phyloP scores from a whole-genome alignment of 306 rosid genomes.

The Sindora glabra region DNA sequence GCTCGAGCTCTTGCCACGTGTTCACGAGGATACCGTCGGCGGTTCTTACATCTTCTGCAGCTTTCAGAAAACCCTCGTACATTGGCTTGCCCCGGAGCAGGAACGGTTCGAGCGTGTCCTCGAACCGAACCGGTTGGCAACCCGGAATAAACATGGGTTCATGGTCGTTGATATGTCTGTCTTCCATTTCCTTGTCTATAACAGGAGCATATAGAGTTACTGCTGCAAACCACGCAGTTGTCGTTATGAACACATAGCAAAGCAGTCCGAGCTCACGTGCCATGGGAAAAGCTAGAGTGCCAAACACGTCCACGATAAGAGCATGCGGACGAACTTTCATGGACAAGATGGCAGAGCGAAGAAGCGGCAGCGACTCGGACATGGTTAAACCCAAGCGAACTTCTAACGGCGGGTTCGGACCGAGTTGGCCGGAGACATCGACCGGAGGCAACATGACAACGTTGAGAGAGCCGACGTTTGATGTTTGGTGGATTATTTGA shows the following conservation, averaged over 20 bases:
- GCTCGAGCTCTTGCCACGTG: constrained; percentile 25
- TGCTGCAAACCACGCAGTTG: constrained; percentile 8
- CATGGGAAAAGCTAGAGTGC: constrained; percentile 11
- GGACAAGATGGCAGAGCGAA: neutral
- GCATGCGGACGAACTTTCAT: neutral
- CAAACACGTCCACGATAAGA: constrained; percentile 23
- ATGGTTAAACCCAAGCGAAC: neutral
- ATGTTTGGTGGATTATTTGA: neutral
- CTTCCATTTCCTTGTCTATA: neutral
- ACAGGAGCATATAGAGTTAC: neutral
- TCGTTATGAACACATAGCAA: neutral
- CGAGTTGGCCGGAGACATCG: neutral
- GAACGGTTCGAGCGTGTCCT: constrained; percentile 19
- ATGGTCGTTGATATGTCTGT: no score
- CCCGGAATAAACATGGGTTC: no score
- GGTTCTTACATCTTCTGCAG: neutral
- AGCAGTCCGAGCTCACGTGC: constrained; percentile 20
- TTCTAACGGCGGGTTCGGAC: neutral
- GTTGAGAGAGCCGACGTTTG: neutral
- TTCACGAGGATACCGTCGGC: constrained; percentile 28
- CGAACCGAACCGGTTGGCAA: no score
- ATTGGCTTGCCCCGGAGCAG: constrained; percentile 8
- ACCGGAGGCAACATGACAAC: neutral
- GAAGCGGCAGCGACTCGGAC: no score
- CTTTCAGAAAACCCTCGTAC: neutral